These are phyloP conservation scores for Penicilliopsis zonata DNA, from an alignment of 495 filamentous ascomycete species.

Conservation along the genomic window DNA sequence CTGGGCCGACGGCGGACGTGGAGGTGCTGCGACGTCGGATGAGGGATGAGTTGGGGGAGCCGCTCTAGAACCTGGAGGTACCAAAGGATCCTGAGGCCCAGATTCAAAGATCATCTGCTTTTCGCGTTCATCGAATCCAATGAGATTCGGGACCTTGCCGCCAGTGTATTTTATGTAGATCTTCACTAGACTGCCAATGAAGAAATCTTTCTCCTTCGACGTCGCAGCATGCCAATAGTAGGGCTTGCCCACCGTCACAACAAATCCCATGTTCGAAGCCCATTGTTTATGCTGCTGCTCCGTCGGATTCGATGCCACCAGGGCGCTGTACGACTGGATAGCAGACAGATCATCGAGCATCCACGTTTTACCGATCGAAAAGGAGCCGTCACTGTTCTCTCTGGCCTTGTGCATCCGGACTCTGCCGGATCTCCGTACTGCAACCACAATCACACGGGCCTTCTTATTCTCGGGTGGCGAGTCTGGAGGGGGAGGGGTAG, in stretches of 20 bases:
- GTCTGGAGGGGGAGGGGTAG: constrained; percentile 68
- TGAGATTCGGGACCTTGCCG: constrained; percentile 64
- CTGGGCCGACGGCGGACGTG: constrained; percentile 7
- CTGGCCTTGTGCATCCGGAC: constrained; percentile 94
- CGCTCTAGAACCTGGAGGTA: constrained; percentile 19
- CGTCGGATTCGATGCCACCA: constrained; percentile 34
- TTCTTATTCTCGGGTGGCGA: constrained; percentile 67
- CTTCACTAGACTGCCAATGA: constrained; percentile 87
- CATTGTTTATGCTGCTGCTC: constrained; percentile 61
- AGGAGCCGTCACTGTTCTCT: constrained; percentile 85
- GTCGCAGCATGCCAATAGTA: constrained; percentile 95
- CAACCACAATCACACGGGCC: constrained; percentile 76
- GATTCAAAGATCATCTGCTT: constrained; percentile 54
- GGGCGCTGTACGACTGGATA: constrained; percentile 65
- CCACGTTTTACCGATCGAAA: constrained; percentile 98
- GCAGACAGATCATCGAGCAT: constrained; percentile 72
- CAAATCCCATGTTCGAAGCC: constrained; percentile 72
- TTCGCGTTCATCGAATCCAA: constrained; percentile 73
- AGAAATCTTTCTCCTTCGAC: constrained; percentile 94
- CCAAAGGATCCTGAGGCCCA: constrained; percentile 18
- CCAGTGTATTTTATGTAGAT: constrained; percentile 94
- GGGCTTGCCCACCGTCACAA: constrained; percentile 81
- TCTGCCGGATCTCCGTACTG: constrained; percentile 81
- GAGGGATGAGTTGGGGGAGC: constrained; percentile 20
- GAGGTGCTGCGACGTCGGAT: constrained; percentile 7